Base-by-base conservation (phyloP, 352 stramenopile genomes). In the Phytophthora uliginosa region DNA sequence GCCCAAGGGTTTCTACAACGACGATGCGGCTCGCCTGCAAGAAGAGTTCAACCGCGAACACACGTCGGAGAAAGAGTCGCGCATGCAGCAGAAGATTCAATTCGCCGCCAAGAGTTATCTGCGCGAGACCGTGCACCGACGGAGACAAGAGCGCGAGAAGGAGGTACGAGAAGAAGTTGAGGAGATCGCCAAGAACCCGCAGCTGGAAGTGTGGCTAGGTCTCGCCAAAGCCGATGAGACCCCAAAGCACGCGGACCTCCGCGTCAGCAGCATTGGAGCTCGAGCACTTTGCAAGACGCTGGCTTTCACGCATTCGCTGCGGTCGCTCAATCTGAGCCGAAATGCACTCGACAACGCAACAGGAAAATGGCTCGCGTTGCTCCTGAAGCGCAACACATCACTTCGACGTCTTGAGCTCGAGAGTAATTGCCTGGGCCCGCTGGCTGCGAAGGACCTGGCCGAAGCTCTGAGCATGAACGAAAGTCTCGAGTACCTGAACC, bases 1-100 rank as follows among this genome's bases (percentile, higher is more conserved):
- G 63, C 86, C 88, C 45, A 93, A 95, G 54, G 88, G 85, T 13
- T 95, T 94, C 54, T 95, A 91, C 77, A 95, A 94, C 65, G 88
- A 95, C 70, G 86, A 95, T 69, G 88, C 86, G 22, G 79, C 81
- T 34, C 83, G 86, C n/a, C 77, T 95, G 10, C 88, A 95, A 59
- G 86, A 95, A 31, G 85, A 93, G 63, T 93, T 93, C 69, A 88
- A 93, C 60, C 79, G 84, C 54, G 86, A 94, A 54, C 84, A 94
- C 71, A 76, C 73, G 26, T 81, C 83, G 2, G 88, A 95, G 64
- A 80, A 80, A 18, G 85, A 93, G 33, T 79, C 78, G 40, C 81
- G 88, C 38, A 81, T 89, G 63, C 77, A 89, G 48, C 84, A 93
- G 47, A 91, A 90, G 62, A 22, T 92, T 55, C 85, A 94, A 71